Evolutionary conservation across 768 basidiomycete genomes (phyloP).

Genomic region (Lactarius vividus): DNA sequence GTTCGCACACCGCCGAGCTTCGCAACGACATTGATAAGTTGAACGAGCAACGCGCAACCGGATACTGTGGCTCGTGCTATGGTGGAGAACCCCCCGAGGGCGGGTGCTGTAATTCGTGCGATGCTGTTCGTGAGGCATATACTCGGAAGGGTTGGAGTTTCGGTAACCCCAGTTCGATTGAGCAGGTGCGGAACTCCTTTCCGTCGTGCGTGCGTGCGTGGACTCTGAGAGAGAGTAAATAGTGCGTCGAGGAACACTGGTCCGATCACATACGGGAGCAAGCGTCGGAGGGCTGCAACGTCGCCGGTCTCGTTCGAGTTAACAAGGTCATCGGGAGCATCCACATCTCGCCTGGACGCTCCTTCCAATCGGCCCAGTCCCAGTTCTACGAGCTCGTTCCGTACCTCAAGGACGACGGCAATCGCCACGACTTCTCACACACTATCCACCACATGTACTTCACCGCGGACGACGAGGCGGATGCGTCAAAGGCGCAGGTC

Average conservation of each 20-base stretch:
- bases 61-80: constrained; percentile 95
- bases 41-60: constrained; percentile 53
- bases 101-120: constrained; percentile 96
- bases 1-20: constrained; percentile 57
- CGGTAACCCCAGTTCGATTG: constrained; percentile 81
- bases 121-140: constrained; percentile 90
- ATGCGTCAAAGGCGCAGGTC: constrained; percentile 59
- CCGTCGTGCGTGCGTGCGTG: background rate
- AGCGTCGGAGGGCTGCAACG: constrained; percentile 90
- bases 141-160: constrained; percentile 95
- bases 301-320: constrained; percentile 86
- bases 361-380: constrained; percentile 84
- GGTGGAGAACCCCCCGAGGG: constrained; percentile 71
- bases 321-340: constrained; percentile 98
- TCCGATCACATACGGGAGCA: constrained; percentile 90
- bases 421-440: constrained; percentile 94
- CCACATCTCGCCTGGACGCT: constrained; percentile 89
- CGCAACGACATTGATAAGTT: constrained; percentile 86
- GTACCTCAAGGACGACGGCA: constrained; percentile 84
- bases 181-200: constrained; percentile 61
- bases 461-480: constrained; percentile 79
- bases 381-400: constrained; percentile 90
- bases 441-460: constrained; percentile 79
- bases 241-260: constrained; percentile 97
- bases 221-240: constrained; percentile 6